Conservation (phyloP, 371 early-diverging fungal species). For the Mucor circinelloides region DNA sequence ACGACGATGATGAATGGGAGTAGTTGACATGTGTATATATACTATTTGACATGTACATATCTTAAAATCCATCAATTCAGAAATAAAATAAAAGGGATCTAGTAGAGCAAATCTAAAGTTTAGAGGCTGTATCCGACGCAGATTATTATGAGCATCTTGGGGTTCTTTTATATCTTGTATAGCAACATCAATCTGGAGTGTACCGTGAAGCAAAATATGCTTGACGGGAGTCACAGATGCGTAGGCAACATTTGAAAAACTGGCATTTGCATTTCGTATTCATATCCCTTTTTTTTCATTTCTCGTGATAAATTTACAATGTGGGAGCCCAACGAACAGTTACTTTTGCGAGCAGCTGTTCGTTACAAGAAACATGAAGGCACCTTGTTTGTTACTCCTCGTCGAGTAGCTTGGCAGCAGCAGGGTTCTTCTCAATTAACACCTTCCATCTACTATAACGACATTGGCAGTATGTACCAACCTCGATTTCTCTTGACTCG, state of each 20-base stretch:
- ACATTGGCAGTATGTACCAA: constrained; percentile 35
- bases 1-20: constrained; percentile 39
- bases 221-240: neutral
- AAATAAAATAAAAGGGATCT: no score
- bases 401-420: constrained; percentile 60
- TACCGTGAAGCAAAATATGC: neutral
- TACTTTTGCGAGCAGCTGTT: constrained; percentile 51
- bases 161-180: neutral
- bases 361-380: constrained; percentile 57
- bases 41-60: neutral
- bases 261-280: neutral
- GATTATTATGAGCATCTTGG: no score
- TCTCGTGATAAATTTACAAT: constrained; percentile 18
- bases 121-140: no score
- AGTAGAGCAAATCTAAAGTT: no score
- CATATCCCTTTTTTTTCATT: neutral
- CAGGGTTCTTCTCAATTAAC: constrained; percentile 49
- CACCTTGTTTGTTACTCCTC: constrained; percentile 56
- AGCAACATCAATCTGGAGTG: no score
- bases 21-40: constrained; percentile 3
- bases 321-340: constrained; percentile 65
- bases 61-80: no score
- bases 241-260: neutral
- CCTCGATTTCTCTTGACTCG: neutral
- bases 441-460: constrained; percentile 46